Evolutionary conservation across 2,329 filamentous ascomycete genomes (phyloP), one percentile per base, ranked within the genome.

Genomic region (Botryotinia narcissicola): DNA sequence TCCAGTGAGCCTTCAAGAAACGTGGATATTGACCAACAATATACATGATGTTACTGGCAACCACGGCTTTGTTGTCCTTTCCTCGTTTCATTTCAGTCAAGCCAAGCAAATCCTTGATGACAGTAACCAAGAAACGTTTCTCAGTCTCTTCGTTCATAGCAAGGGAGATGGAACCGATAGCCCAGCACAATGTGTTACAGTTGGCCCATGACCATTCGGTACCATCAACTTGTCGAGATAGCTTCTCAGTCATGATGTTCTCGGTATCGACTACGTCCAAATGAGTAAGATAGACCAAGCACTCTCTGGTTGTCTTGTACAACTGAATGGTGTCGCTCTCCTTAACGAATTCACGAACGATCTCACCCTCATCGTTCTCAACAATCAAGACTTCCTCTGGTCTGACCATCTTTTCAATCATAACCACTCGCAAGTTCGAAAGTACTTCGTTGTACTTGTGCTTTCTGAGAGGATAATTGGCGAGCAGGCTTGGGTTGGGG

Each of bases 91-190:
- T 98, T 83, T 99, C 96, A 0, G 96, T 99, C 73, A 99, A 86
- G 1, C 96, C 97, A 42, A 99, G 90, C 12, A 99, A 89, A 80
- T 99, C 96, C 85, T 99, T 99, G 80, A 99, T 99, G 72, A 99
- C 97, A 0, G 96, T 99, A 68, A 99, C 96, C 60, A 99, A 86
- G 86, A 99, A 99, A 18, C 96, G 90, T 86, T 99, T 99, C 84
- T 99, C 96, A 0, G 96, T 99, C 83, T 99, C 96, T 81, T 99
- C 96, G 81, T 98, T 99, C 96, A 99, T 99, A 70, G 96, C 96
- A 73, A 97, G 90, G 1, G 97, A 99, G 78, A 99, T 99, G 18
- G 96, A 99, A 59, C 96, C 96, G 79, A 99, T 99, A 44, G 96
- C 96, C 96, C 96, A 99, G 87, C 96, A 99, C 67, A 99, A 90